Percentiles rank a stretch among this genome's conserved stretches.
Evolutionary conservation across 345 rosid species (phyloP).

Genomic region (Dipteronia sinensis): DNA sequence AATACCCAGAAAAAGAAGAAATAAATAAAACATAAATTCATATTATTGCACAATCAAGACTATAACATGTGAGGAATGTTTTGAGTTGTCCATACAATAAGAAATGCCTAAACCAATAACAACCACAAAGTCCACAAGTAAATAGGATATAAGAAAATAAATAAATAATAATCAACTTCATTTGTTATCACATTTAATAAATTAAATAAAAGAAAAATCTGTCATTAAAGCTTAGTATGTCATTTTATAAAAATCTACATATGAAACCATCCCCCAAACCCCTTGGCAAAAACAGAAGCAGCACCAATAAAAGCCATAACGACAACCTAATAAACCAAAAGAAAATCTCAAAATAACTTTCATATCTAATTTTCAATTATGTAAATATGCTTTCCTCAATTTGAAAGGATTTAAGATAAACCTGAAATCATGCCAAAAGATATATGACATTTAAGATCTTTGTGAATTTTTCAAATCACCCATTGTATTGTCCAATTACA

Average conservation of each 20-base stretch:
- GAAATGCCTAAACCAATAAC: not conserved
- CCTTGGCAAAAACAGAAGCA: not conserved
- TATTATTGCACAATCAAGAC: not conserved
- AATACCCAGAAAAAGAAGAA: not conserved
- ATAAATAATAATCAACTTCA: not conserved
- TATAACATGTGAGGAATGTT: constrained; percentile 8
- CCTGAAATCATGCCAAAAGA: not conserved
- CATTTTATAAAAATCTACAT: not conserved
- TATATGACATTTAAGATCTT: not conserved
- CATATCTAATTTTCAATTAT: not conserved
- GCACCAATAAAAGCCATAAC: not conserved
- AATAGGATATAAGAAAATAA: not conserved
- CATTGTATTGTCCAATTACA: not conserved
- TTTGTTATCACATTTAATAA: not conserved
- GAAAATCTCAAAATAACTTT: not conserved
- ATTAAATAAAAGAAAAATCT: not conserved
- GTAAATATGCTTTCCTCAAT: not conserved
- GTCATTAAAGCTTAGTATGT: not conserved
- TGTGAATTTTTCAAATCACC: not conserved
- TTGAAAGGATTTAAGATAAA: not conserved
- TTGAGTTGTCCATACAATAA: not conserved
- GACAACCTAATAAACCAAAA: not conserved
- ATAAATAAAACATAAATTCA: not conserved
- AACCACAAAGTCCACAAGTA: not conserved
- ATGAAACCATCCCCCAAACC: not conserved